Percentiles rank a stretch among this genome's conserved stretches.
Evolutionary conservation across 1,284 basidiomycete species (phyloP).

Genomic region (Rhodotorula sp.): DNA sequence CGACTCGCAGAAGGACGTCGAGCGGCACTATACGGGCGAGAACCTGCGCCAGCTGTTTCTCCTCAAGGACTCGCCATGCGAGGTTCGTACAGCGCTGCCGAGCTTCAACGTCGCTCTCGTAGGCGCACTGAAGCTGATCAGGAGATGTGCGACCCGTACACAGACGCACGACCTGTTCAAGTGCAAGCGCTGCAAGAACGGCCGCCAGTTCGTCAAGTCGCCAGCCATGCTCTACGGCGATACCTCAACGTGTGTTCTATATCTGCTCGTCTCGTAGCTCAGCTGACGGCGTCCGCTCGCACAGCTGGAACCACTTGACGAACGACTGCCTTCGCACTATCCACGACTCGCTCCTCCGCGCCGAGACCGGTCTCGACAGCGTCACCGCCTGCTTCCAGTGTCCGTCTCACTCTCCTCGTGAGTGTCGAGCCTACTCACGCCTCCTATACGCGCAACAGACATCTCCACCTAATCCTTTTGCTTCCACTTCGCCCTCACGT

Average conservation of each 20-base stretch:
- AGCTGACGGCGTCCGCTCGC: neutral
- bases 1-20: slow-evolving; percentile 93
- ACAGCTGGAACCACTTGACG: slow-evolving; percentile 95
- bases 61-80: slow-evolving; percentile 59
- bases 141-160: too few species aligned
- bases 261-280: neutral
- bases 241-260: slow-evolving; percentile 75
- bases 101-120: neutral
- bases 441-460: too few species aligned
- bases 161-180: slow-evolving; percentile 99
- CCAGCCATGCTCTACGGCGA: slow-evolving; percentile 91
- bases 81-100: slow-evolving; percentile 6
- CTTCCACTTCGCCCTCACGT: neutral
- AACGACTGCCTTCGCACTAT: slow-evolving; percentile 83
- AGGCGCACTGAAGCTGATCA: neutral
- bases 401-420: neutral
- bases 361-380: slow-evolving; percentile 78
- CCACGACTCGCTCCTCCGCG: slow-evolving; percentile 91
- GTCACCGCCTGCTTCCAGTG: slow-evolving; percentile 58
- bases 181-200: slow-evolving; percentile 88
- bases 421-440: neutral
- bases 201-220: slow-evolving; percentile 78
- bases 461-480: neutral
- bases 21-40: slow-evolving; percentile 91
- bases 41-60: slow-evolving; percentile 86